Evolutionary conservation across 371 early-diverging fungal genomes (phyloP), one percentile per base, ranked within the genome.

Genomic region (Sporodiniella umbellata): DNA sequence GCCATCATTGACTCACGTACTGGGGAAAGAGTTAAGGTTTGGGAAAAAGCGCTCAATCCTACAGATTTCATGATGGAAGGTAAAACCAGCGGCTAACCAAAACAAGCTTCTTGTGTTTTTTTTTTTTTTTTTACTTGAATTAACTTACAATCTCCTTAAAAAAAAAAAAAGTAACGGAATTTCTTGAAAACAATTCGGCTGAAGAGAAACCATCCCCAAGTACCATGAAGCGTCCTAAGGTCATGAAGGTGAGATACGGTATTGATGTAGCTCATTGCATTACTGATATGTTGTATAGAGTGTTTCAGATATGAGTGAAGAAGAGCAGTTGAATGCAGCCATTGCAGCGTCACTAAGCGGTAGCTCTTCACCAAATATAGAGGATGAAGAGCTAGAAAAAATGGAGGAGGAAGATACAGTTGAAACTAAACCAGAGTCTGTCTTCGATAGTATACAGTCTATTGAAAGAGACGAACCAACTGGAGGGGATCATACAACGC

Each of bases 1-100:
- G 92, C 92, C 21, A 87, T 90, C 44, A 80, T 96, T 30, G 96
- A 96, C 60, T 90, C 97, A 2, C 75, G 88, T 42, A 96, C 51
- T 24, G 88, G 83, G 24, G 89, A 88, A 65, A 73, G 88, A 21
- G 71, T 89, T 48, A 85, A 82, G 49, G 59, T 70, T 6, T 89
- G 88, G 88, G 79, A 78, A 53, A 71, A 54, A 26, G 42, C 61
- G 5, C 53, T 85, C 21, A 62, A 60, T 4, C 74, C 84, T 4
- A 68, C 73, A 1, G 88, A 87, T 42, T 85, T 90, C 53, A 56
- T 88, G 45, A 76, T 83, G 53, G 89, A 93, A 54, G 81, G 84
- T 83, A 66, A 7, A 28, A 28, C 4, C 10, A 28, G 4, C 4
- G 30, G 10, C 4, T 4, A 28, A 28, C 4, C 4, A 47, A 21